Conservation (phyloP, 805 yeast genomes). For the Brettanomyces naardenensis region DNA sequence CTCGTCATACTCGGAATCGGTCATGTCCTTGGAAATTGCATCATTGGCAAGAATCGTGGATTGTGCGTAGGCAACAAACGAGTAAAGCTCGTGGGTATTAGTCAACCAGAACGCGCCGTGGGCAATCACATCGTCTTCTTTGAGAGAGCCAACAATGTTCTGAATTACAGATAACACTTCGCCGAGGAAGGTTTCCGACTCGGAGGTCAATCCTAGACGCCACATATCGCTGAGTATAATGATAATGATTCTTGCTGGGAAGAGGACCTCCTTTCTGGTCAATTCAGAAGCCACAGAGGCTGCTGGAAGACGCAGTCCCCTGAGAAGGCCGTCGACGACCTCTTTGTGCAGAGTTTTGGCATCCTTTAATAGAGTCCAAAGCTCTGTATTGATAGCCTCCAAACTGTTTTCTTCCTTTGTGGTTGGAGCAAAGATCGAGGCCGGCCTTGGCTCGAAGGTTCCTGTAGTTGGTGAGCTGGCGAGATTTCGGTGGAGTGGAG, state of each 20-base stretch:
- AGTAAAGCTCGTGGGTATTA: conserved; percentile 89
- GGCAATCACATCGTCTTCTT: conserved; percentile 80
- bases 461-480: conserved; percentile 15
- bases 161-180: conserved; percentile 84
- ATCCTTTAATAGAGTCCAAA: conserved; percentile 63
- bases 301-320: conserved; percentile 77
- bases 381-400: conserved; percentile 68
- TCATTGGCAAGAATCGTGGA: conserved; percentile 84
- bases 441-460: conserved; percentile 46
- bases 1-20: conserved; percentile 82
- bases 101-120: conserved; percentile 98
- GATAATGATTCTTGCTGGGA: conserved; percentile 93
- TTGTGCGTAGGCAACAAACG: conserved; percentile 92
- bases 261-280: conserved; percentile 82
- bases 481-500: conserved; percentile 7
- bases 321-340: conserved; percentile 77
- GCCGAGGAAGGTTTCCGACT: conserved; percentile 85
- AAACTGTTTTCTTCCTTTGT: conserved; percentile 38
- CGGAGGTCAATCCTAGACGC: conserved; percentile 90
- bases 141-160: conserved; percentile 66
- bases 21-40: conserved; percentile 72
- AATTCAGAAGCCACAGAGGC: conserved; percentile 79
- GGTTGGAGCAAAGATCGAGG: conserved; percentile 50
- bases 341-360: conserved; percentile 70
- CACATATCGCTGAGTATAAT: conserved; percentile 94